phyloP scores from a whole-genome alignment of 139 green algal species.

The Protoeuglena noctilucae region DNA sequence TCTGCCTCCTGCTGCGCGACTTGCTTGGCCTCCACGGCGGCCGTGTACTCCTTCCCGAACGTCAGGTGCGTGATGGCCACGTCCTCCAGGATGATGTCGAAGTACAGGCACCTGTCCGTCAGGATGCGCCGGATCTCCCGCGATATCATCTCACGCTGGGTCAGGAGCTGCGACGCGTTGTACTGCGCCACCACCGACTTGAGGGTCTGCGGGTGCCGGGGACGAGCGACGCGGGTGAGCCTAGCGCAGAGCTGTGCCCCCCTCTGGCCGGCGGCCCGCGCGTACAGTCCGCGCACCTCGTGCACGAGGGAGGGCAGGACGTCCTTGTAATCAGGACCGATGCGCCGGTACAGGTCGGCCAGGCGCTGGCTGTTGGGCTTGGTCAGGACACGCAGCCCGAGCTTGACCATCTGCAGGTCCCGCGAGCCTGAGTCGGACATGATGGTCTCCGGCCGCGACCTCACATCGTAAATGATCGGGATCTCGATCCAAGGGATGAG shows the following conservation, averaged over 20 bases:
- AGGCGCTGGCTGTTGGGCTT: conserved; percentile 65
- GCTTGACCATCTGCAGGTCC: conserved; percentile 98
- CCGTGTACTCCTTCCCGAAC: conserved; percentile 90
- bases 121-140: conserved; percentile 85
- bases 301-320: no score
- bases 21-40: conserved; percentile 94
- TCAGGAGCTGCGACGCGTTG: conserved; percentile 95
- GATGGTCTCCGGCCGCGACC: conserved; percentile 82
- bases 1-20: conserved; percentile 97
- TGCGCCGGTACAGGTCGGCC: conserved; percentile 81
- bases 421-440: conserved; percentile 71
- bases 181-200: conserved; percentile 97
- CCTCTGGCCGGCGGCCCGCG: no score
- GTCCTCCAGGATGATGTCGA: conserved; percentile 96
- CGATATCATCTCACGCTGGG: conserved; percentile 80
- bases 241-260: no score
- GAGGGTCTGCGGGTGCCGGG: conserved; percentile 46
- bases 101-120: conserved; percentile 66
- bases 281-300: no score
- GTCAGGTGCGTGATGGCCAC: conserved; percentile 97
- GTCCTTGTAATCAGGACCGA: conserved; percentile 84
- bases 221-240: neutral
- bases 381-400: conserved; percentile 90
- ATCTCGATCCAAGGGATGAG: conserved; percentile 97
- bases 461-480: conserved; percentile 93